Base-by-base conservation (phyloP, 768 basidiomycete species). In the Termitomyces sp. region DNA sequence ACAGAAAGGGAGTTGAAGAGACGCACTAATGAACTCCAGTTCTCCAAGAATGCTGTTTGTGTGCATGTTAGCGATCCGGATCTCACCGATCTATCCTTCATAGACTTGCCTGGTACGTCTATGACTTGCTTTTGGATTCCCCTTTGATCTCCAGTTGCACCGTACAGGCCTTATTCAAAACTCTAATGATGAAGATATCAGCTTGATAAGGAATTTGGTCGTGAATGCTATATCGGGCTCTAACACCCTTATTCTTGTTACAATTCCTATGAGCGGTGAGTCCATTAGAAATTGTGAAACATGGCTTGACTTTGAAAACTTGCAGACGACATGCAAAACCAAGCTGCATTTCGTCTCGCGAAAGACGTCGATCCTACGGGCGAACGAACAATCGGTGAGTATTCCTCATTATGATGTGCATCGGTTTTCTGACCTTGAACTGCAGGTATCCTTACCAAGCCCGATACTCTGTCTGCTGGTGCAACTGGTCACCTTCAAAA, bases 371-470 rank as follows among this genome's bases (percentile, higher is more conserved):
- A 89, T 66, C 78, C 79, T 0, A 58, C 71, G 0, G 85, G 86
- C 3, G 69, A 75, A 37, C 76, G 88, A 0, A 91, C 85, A 0
- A 87, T 89, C 58, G 88, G 88, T 82, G 54, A 20, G 68, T 37
- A 39, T 8, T 6, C 8, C 16, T 33, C 60, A 39, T 36, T 15
- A 16, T 13, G 33, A 36, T 16, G 15, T 41, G n/a, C 36, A 9
- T 24, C 7, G 3, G 46, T 30, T 44, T 20, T 13, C 42, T 18
- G 13, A 55, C 20, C n/a, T 46, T 24, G 0, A 9, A 16, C 8
- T 8, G 1, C 61, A 89, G 88, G 85, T 6, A 80, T 91, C 1
- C 75, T 89, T 11, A 91, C 89, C 0, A 90, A 91, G 63, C 84
- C 87, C 0, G 89, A 91, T 61, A 75, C 69, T 4, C 68, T 91